Base-by-base conservation (phyloP, 352 stramenopile genomes). In the Globisporangium cylindrosporum region DNA sequence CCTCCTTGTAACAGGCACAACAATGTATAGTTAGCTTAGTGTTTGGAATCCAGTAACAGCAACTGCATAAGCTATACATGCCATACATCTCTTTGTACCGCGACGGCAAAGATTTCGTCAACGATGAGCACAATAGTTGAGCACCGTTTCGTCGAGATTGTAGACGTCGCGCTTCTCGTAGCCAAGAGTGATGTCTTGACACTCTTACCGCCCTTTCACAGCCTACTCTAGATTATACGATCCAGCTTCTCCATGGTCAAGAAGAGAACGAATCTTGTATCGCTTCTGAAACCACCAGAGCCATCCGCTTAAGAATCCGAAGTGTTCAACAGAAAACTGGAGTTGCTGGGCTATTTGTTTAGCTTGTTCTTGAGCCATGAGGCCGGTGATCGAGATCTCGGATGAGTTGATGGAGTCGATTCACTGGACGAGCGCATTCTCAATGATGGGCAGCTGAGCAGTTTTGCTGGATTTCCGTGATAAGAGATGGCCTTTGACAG, bases 261-360 rank as follows among this genome's bases (percentile, higher is more conserved):
- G 18, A 15, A 34, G 8, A 3, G 20, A 34, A 2, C 22, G 9
- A 18, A 60, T 27, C 25, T 29, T 20, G 55, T 60, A 36, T 0
- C 55, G 55, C 55, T 60, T n/a, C 25, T 36, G 20, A 15, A 60
- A 60, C 9, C 25, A 14, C 55, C 55, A 60, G 15, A 60, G 27
- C 55, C 55, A 48, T 3, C 55, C 55, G 2, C 43, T 60, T 36
- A 25, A 60, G 29, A 60, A 60, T 4, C 1, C 3, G 25, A 10
- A 60, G 5, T 24, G 46, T 3, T 53, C 15, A 6, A 24, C n/a
- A 24, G 46, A 5, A 24, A 24, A 0, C 20, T 22, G 15, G 15
- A 53, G 46, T 6, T 24, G 15, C 4, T 6, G 6, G 20, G 20
- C 46, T 24, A 53, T 53, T 24, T 53, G 46, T 9, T 27, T 24